Evolutionary conservation across 306 rosid species (phyloP).

Genomic region (Vicia villosa): DNA sequence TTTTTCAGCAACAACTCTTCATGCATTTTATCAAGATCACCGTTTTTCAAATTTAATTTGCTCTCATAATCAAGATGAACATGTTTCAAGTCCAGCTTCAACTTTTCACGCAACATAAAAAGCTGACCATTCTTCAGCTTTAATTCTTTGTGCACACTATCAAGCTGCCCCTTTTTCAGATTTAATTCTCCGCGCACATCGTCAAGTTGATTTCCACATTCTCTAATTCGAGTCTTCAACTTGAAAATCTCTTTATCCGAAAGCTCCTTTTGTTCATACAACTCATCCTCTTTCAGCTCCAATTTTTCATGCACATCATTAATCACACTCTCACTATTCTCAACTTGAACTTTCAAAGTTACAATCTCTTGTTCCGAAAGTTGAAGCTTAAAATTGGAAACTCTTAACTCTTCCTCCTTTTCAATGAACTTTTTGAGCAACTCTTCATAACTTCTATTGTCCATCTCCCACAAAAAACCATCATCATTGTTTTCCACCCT

Average conservation of each 20-base stretch:
- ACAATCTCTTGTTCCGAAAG: background rate
- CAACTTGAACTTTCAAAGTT: background rate
- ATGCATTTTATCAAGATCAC: slow-evolving; percentile 42
- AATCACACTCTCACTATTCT: background rate
- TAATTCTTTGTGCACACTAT: slow-evolving; percentile 35
- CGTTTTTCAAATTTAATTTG: slow-evolving; percentile 32
- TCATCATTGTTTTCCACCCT: slow-evolving; percentile 32
- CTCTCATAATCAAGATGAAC: slow-evolving; percentile 37
- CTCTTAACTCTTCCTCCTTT: background rate
- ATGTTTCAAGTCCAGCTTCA: slow-evolving; percentile 26
- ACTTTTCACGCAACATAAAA: slow-evolving; percentile 30
- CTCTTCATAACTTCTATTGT: slow-evolving; percentile 19
- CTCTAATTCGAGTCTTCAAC: background rate
- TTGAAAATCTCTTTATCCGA: background rate
- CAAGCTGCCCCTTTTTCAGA: slow-evolving; percentile 40
- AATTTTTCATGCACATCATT: background rate
- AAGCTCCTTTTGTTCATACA: background rate
- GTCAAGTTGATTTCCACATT: background rate
- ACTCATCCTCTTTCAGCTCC: slow-evolving; percentile 27
- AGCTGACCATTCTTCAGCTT: slow-evolving; percentile 39
- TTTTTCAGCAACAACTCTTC: slow-evolving; percentile 1
- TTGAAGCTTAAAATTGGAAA: background rate
- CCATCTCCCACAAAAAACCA: slow-evolving; percentile 23
- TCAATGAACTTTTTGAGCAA: background rate
- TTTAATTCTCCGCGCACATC: background rate